phyloP scores from a whole-genome alignment of 352 stramenopile species.

The Pythium monospermum region DNA sequence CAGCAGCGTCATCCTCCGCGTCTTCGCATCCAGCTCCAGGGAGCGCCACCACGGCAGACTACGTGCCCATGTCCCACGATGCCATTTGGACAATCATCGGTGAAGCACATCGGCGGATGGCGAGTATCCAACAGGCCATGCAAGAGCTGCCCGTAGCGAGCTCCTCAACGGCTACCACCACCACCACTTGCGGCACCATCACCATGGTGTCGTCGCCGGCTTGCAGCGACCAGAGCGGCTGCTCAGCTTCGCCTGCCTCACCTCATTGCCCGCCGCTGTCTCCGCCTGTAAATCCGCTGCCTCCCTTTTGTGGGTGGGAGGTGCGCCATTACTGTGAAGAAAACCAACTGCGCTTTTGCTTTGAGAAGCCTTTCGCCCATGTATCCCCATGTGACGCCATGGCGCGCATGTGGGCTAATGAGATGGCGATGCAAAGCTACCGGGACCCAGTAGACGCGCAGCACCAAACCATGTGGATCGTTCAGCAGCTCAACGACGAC shows the following conservation, averaged over 20 bases:
- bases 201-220: background rate
- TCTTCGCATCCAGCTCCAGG: background rate
- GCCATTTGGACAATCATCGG: conserved; percentile 22
- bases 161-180: no score
- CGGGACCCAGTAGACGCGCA: conserved; percentile 1
- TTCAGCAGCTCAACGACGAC: conserved; percentile 21
- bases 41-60: background rate
- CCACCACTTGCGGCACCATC: background rate
- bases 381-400: conserved; percentile 15
- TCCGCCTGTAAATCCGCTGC: conserved; percentile 4
- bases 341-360: conserved; percentile 10
- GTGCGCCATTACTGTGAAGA: conserved; percentile 18
- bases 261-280: no score
- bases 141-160: background rate
- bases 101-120: conserved; percentile 12
- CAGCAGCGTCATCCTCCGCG: no score
- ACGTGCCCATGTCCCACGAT: conserved; percentile 12
- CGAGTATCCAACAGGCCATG: conserved; percentile 15
- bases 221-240: no score
- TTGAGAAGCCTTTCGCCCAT: conserved; percentile 27
- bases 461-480: conserved; percentile 11
- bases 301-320: conserved; percentile 26
- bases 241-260: background rate
- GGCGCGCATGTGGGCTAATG: conserved; percentile 23
- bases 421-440: conserved; percentile 18